Percentiles rank a stretch among this genome's conserved stretches.
Evolutionary conservation across 208 protist genomes (phyloP).

Genomic region (Zelonia costaricensis): DNA sequence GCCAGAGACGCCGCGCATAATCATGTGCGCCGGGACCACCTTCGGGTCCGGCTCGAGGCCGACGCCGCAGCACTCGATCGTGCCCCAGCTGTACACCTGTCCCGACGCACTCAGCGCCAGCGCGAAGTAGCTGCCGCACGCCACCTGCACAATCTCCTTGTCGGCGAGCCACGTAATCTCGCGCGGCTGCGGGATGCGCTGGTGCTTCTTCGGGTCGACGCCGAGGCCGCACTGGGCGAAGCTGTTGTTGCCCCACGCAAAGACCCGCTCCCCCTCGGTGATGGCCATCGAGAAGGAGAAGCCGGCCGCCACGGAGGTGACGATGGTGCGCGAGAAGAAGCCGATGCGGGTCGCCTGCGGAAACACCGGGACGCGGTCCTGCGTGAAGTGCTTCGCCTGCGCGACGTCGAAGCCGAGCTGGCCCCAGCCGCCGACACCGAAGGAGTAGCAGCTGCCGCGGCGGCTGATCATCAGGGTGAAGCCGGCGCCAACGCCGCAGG

Average conservation of each 20-base stretch:
- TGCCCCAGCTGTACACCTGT: conserved; percentile 83
- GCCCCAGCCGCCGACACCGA: conserved; percentile 79
- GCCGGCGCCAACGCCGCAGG: conserved; percentile 60
- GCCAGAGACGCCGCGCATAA: conserved; percentile 46
- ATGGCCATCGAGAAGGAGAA: conserved; percentile 66
- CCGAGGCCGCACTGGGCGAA: conserved; percentile 81
- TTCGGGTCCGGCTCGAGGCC: conserved; percentile 50
- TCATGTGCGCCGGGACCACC: conserved; percentile 48
- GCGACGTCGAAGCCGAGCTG: conserved; percentile 69
- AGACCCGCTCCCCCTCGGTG: conserved; percentile 74
- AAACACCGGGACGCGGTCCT: conserved; percentile 65
- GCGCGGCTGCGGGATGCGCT: conserved; percentile 52
- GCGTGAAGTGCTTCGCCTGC: conserved; percentile 50
- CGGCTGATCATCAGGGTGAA: conserved; percentile 80
- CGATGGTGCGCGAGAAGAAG: conserved; percentile 58
- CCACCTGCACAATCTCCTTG: conserved; percentile 80
- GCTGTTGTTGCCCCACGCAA: conserved; percentile 84
- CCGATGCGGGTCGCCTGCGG: conserved; percentile 60
- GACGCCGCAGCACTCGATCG: conserved; percentile 79
- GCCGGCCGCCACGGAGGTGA: conserved; percentile 58
- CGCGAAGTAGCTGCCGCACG: conserved; percentile 82
- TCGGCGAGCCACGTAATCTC: conserved; percentile 74
- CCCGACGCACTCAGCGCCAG: conserved; percentile 65
- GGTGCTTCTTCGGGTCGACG: conserved; percentile 53
- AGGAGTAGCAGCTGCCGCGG: conserved; percentile 62